phyloP scores from a whole-genome alignment of 805 yeast species.

The Ogataea trehaloabstinens region DNA sequence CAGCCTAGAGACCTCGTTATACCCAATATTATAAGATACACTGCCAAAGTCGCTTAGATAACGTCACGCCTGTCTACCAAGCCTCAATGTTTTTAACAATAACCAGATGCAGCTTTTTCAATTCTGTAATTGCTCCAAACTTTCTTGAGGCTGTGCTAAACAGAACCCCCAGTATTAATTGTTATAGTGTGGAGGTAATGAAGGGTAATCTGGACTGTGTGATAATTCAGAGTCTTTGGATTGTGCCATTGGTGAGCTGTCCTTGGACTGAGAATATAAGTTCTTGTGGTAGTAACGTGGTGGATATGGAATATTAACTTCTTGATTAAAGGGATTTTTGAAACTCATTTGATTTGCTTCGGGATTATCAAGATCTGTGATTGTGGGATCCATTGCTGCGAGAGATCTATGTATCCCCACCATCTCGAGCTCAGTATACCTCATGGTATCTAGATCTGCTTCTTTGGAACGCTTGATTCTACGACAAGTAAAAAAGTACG shows the following conservation, averaged over 20 bases:
- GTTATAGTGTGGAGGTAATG: background rate
- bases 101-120: no score
- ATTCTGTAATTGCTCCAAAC: no score
- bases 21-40: no score
- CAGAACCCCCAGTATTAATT: no score
- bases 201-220: background rate
- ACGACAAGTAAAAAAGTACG: background rate
- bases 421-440: constrained; percentile 1
- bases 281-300: background rate
- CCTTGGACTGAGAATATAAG: no score
- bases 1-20: no score
- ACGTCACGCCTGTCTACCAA: no score
- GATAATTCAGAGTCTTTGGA: background rate
- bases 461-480: background rate
- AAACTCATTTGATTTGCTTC: background rate
- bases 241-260: no score
- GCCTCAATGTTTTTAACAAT: no score
- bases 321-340: background rate
- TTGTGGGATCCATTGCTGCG: constrained; percentile 1
- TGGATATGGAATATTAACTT: background rate
- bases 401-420: constrained; percentile 1
- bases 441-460: background rate
- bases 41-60: no score
- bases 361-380: background rate
- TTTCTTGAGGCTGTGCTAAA: no score